phyloP scores from a whole-genome alignment of 208 protist species.

The Leishmania aethiopica region DNA sequence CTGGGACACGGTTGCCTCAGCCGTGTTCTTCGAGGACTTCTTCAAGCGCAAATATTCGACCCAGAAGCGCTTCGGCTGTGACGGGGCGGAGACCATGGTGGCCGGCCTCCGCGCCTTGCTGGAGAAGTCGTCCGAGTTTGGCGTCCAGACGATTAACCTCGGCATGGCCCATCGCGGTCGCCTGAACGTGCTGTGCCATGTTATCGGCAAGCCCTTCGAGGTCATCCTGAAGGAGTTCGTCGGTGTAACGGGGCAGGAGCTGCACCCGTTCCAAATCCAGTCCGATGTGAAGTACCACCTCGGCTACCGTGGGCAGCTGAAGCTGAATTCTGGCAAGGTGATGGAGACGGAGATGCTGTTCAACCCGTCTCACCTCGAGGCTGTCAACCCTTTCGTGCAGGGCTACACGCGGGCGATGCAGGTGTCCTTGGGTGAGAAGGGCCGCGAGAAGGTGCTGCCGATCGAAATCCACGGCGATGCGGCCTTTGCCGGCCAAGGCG shows the following conservation, averaged over 20 bases:
- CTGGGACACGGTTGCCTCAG: constrained; percentile 91
- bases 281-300: constrained; percentile 99
- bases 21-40: constrained; percentile 96
- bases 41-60: constrained; percentile 94
- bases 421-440: constrained; percentile 57
- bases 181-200: constrained; percentile 97
- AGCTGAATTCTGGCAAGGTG: constrained; percentile 66
- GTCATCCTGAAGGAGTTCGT: constrained; percentile 93
- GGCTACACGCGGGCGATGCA: constrained; percentile 97
- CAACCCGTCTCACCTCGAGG: constrained; percentile 99
- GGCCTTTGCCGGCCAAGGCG: constrained; percentile 97
- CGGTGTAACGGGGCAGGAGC: constrained; percentile 66
- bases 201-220: constrained; percentile 96
- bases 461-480: constrained; percentile 99
- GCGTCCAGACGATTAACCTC: constrained; percentile 95
- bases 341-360: constrained; percentile 96
- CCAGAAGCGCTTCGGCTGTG: constrained; percentile 97
- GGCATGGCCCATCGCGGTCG: constrained; percentile 99
- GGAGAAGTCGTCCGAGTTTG: constrained; percentile 80
- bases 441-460: constrained; percentile 69
- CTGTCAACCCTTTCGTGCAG: constrained; percentile 98
- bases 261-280: constrained; percentile 93
- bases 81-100: constrained; percentile 96
- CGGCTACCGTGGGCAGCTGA: constrained; percentile 82
- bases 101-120: constrained; percentile 95